Base-by-base conservation (phyloP, 495 filamentous ascomycete species). In the Letharia lupina region DNA sequence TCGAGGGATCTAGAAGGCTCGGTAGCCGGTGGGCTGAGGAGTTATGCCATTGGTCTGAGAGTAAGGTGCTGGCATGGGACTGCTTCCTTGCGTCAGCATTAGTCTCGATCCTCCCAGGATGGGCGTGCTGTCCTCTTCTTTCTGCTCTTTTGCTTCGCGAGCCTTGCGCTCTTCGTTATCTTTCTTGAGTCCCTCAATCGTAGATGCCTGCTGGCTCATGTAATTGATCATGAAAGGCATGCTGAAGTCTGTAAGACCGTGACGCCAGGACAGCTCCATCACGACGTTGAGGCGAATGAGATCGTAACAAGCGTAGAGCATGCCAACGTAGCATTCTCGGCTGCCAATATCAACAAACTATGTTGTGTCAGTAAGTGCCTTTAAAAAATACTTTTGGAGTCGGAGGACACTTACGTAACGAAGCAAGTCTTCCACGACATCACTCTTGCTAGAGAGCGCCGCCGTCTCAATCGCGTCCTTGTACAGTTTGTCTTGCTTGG, bases 201-300 rank as follows among this genome's bases (percentile, higher is more conserved):
- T 87, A 41, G 87, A 85, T 61, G 91, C 90, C 76, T 97, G 93
- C 75, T 96, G 90, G 76, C 86, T 88, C 71, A 98, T 83, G 77
- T 92, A 87, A 80, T 97, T 98, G 83, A 99, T 98, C 91, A 99
- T 95, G 81, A 92, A 99, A 20, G 95, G 95, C 95, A 99, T 98
- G 64, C 93, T 95, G 80, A 95, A 98, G 81, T 99, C 95, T 68
- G 88, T 86, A 45, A 99, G 87, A 62, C 92, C 91, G 75, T 95
- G 82, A 70, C 95, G 93, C 95, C 95, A 99, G 63, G 93, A 96
- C 61, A 99, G 81, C 79, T 99, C 95, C 80, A 99, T 86, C 65
- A 98, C 88, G 52, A 91, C 83, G 69, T 96, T 89, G 16, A 95
- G 88, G 23, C 89, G 89, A 73, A 99, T 93, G 60, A 99, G 86